Conservation (phyloP, 176 grass and related monocot genomes). For the Panicum miliaceum region DNA sequence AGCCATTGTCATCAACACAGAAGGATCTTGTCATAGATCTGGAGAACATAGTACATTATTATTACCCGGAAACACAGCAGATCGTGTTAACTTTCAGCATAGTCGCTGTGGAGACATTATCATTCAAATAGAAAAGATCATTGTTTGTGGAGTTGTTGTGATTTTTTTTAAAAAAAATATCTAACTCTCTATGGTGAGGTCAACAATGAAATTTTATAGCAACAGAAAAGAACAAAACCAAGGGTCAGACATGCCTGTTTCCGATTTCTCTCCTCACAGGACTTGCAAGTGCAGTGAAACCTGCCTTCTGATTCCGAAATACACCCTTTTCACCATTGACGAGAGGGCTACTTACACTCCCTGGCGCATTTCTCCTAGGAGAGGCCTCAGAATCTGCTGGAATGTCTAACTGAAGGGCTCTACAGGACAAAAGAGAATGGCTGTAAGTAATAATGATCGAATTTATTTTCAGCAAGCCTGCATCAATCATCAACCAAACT, state of each 20-base stretch:
- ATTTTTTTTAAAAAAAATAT: background rate
- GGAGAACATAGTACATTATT: constrained; percentile 25
- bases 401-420: constrained; percentile 59
- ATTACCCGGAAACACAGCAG: constrained; percentile 20
- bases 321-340: constrained; percentile 60
- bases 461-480: background rate
- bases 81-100: constrained; percentile 33
- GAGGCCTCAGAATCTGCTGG: constrained; percentile 50
- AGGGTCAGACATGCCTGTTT: constrained; percentile 64
- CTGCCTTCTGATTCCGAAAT: constrained; percentile 61
- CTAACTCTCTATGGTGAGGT: background rate
- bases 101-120: background rate
- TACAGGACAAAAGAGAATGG: constrained; percentile 47
- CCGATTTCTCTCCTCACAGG: constrained; percentile 74
- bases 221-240: constrained; percentile 31
- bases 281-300: constrained; percentile 64
- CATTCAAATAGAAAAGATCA: constrained; percentile 25
- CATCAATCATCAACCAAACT: background rate
- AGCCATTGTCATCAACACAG: constrained; percentile 60
- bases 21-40: constrained; percentile 63
- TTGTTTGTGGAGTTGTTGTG: background rate
- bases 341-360: constrained; percentile 50
- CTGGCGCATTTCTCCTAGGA: constrained; percentile 44
- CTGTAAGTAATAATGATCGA: constrained; percentile 6
- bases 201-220: background rate